These are phyloP conservation scores for Phialophora macrospora DNA, from an alignment of 2,329 filamentous ascomycete species.

Conservation along the genomic window DNA sequence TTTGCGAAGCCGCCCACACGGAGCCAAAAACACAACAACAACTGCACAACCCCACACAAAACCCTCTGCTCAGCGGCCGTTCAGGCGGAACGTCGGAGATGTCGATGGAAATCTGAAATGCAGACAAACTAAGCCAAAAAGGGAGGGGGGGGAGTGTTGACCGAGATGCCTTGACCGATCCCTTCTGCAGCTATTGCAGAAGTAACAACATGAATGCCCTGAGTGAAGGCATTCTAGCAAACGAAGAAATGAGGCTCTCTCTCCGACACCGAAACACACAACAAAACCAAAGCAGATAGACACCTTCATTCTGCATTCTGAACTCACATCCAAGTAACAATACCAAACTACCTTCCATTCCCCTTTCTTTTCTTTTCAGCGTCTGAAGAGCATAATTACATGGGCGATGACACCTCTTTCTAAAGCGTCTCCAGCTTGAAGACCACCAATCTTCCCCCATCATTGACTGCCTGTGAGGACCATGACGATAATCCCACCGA, in stretches of 20 bases:
- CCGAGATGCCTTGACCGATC: neutral
- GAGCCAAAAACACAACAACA: neutral
- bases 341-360: neutral
- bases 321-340: neutral
- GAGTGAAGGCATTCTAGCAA: neutral
- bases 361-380: neutral
- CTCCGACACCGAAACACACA: neutral
- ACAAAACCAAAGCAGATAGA: neutral
- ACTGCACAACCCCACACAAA: neutral
- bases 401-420: neutral
- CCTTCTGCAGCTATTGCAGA: neutral
- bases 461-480: neutral
- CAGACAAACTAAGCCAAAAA: slow-evolving; percentile 3
- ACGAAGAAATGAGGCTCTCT: neutral
- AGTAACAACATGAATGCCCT: neutral
- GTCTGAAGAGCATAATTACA: neutral
- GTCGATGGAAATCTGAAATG: neutral
- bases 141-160: neutral
- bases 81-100: neutral
- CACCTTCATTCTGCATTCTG: neutral
- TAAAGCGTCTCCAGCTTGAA: neutral
- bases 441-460: too few species aligned
- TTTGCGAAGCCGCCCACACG: neutral
- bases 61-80: neutral
- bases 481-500: too few species aligned